Base-by-base conservation (phyloP, 2,329 filamentous ascomycete genomes). In the Plectosphaerella cucumerina region DNA sequence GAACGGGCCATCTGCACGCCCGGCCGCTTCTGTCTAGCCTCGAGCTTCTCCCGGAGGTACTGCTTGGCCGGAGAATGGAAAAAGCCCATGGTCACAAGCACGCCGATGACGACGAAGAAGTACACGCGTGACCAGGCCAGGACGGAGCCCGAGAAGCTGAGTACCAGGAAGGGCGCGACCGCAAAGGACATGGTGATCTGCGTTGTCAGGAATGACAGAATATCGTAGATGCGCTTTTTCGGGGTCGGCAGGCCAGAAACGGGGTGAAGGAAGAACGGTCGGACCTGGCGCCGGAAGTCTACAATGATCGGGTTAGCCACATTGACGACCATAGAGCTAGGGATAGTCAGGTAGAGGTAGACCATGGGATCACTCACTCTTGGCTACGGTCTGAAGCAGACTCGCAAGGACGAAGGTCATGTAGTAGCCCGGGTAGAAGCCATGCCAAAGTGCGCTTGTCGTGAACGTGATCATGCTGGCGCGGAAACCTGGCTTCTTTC, bases 351-450 rank as follows among this genome's bases (percentile, higher is more conserved):
- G 35, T 10, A 8, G 35, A 21, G 42, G 26, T 14, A 11, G 11
- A 50, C 48, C 50, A 22, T 8, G 23, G 26, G n/a, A 5, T 21
- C 23, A 78, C 87, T 67, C 76, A 97, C 92, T 91, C 76, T 99
- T 99, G 50, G 94, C 92, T 17, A 86, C 86, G 2, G 91, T 97
- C 66, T 99, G 94, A 26, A 97, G 81, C 58, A 99, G 89, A 55
- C 90, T 91, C 1, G 89, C 94, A 8, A 97, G 78, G 39, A 97
- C 73, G 62, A 99, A 99, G 5, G 87, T 81, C 54, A 99, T 72
- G 68, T 97, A 97, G 70, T 99, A 99, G 6, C 94, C 94, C 0
- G 94, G 93, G 59, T 96, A 95, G 70, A 99, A 99, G 26, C 94
- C 94, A 64, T 99, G 94, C 94, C 94, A 99, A 59, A 97, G 86